Evolutionary conservation across 2,329 filamentous ascomycete genomes (phyloP).

Genomic region (Phoma sp.): DNA sequence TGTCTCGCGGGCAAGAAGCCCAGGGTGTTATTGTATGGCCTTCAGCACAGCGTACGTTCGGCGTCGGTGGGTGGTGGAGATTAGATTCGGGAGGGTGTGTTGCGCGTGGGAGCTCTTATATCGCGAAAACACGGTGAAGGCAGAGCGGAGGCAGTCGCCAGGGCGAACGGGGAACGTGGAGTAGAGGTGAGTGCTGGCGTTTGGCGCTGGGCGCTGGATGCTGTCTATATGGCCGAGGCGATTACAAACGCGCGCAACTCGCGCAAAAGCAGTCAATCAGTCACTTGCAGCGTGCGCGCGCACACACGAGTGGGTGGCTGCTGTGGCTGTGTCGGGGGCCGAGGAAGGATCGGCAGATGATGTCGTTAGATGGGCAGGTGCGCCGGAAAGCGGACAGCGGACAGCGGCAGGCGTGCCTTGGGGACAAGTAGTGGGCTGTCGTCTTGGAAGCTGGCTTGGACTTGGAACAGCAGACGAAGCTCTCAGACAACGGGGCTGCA

Average conservation of each 20-base stretch:
- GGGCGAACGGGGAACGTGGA: not conserved
- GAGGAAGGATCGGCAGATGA: constrained; percentile 18
- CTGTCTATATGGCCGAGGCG: constrained; percentile 4
- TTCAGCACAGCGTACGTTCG: constrained; percentile 47
- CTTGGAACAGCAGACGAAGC: constrained; percentile 15
- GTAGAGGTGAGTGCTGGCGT: not conserved
- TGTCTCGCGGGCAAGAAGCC: constrained; percentile 51
- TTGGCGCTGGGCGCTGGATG: too few species aligned
- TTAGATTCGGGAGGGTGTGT: constrained; percentile 34
- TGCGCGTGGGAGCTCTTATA: constrained; percentile 35
- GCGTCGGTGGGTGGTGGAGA: constrained; percentile 38
- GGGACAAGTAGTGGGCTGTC: constrained; percentile 1
- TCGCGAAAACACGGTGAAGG: constrained; percentile 41
- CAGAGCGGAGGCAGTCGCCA: constrained; percentile 4
- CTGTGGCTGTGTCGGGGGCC: constrained; percentile 18
- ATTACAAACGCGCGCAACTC: constrained; percentile 12
- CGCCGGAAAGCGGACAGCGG: constrained; percentile 9
- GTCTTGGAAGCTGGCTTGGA: constrained; percentile 5
- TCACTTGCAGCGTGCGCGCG: not conserved
- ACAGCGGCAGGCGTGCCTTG: constrained; percentile 8
- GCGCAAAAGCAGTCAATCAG: constrained; percentile 9
- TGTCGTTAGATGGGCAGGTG: constrained; percentile 18
- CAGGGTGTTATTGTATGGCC: constrained; percentile 44
- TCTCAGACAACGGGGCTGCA: constrained; percentile 10
- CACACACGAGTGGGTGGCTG: constrained; percentile 11